phyloP scores from a whole-genome alignment of 2,329 filamentous ascomycete species.

The Colletotrichum cuscutae region DNA sequence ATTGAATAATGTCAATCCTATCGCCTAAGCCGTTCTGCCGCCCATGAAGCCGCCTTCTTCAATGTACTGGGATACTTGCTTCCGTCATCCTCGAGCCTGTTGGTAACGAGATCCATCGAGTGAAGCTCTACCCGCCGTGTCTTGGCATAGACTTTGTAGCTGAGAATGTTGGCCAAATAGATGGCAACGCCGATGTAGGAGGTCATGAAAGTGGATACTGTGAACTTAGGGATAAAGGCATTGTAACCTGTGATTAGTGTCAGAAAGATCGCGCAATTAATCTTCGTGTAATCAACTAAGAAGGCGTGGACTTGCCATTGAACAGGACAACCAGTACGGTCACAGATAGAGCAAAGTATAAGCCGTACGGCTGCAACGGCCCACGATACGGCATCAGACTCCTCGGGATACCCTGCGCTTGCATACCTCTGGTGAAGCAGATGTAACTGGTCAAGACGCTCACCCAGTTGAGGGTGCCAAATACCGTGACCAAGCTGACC shows the following conservation, averaged over 20 bases:
- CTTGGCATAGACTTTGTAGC: neutral
- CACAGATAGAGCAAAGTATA: too few species aligned
- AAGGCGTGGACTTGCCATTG: too few species aligned
- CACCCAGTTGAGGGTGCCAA: constrained; percentile 56
- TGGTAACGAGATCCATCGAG: neutral
- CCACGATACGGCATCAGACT: too few species aligned
- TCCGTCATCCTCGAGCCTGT: neutral
- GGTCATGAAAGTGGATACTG: too few species aligned
- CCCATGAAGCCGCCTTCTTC: neutral
- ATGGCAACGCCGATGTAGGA: too few species aligned
- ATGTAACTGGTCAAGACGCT: constrained; percentile 52
- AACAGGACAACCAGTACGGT: too few species aligned
- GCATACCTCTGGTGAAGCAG: constrained; percentile 48
- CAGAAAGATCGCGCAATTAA: too few species aligned
- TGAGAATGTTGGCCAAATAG: too few species aligned
- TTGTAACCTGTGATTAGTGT: too few species aligned
- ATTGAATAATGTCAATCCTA: neutral
- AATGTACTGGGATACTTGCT: neutral
- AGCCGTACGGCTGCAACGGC: too few species aligned
- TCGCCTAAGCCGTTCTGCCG: neutral
- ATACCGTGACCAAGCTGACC: constrained; percentile 48
- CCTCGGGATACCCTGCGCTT: constrained; percentile 46
- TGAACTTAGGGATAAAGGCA: too few species aligned
- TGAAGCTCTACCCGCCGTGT: neutral
- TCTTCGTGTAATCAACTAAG: too few species aligned